Conservation (phyloP, 1,284 basidiomycete genomes). For the Mycena sp. region DNA sequence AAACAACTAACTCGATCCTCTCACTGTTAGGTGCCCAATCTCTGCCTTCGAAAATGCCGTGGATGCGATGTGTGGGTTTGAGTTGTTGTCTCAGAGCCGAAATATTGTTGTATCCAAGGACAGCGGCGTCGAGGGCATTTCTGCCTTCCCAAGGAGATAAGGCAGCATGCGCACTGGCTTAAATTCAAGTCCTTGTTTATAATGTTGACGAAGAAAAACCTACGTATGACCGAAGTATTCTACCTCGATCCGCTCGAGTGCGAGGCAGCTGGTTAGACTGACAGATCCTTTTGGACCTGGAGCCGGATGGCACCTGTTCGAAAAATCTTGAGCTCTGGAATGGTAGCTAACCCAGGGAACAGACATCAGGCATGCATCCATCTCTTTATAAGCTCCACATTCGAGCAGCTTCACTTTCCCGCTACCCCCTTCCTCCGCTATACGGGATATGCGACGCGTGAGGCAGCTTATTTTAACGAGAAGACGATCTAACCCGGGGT, state of each 20-base stretch:
- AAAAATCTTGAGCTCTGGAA: not conserved
- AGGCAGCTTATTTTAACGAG: not conserved
- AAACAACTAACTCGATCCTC: not conserved
- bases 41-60: constrained; percentile 70
- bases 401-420: constrained; percentile 75
- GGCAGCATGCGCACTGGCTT: constrained; percentile 68
- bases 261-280: constrained; percentile 61
- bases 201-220: constrained; percentile 29
- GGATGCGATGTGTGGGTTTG: constrained; percentile 67
- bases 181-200: not conserved
- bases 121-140: constrained; percentile 82
- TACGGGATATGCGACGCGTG: not conserved
- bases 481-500: constrained; percentile 74
- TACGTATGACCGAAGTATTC: constrained; percentile 71
- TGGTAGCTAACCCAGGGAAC: constrained; percentile 16
- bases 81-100: constrained; percentile 80
- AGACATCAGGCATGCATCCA: constrained; percentile 76
- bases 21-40: constrained; percentile 71
- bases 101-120: constrained; percentile 76
- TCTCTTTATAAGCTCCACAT: constrained; percentile 69
- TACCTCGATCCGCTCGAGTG: constrained; percentile 57
- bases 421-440: constrained; percentile 78
- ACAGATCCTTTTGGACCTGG: constrained; percentile 66
- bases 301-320: constrained; percentile 66
- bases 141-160: constrained; percentile 79